Evolutionary conservation across 1,284 basidiomycete genomes (phyloP), one percentile per base, ranked within the genome.

Genomic region (Rhodotorula sp.): DNA sequence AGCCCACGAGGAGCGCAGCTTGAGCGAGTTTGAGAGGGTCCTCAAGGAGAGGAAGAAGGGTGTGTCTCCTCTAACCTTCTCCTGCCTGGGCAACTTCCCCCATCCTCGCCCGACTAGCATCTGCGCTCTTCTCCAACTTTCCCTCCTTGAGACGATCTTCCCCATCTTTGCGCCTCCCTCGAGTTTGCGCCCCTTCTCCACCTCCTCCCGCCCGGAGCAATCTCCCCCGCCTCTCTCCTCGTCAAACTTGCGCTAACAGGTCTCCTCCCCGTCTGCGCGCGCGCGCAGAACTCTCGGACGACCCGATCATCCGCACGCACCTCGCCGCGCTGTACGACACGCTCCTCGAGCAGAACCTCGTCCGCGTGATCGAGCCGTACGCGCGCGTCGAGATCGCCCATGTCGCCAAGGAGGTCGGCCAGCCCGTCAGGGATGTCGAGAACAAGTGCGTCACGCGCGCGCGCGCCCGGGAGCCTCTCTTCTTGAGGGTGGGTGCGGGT

Each of bases 351-450:
- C 95, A 98, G 82, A 98, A 99, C 80, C 84, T 98, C 32, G 84
- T 97, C 54, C 87, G 94, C 37, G 94, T 98, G 73, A 92, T 97
- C 60, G 96, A 98, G 83, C 96, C 95, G 0, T 98, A 97, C 82
- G 92, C 90, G 27, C 86, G 91, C 15, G 91, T 99, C 29, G 94
- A 99, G 83, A 87, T 99, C 41, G 88, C 89, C 56, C 90, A 94
- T 80, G 90, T 99, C 22, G 94, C 95, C 5, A 87, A 92, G 80
- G 85, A 89, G 72, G 96, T 99, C 19, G 90, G 91, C 2, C 94
- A 97, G 83, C 91, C 91, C 22, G 84, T 92, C 55, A 89, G 93
- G 79, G 90, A 89, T n/a, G 94, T 99, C 12, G 97, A 99, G 83
- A 87, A 90, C 34, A 99, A 97, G 93, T 94, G 75, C 76, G 90